Conservation (phyloP, 805 yeast species). For the Candida corydali region DNA sequence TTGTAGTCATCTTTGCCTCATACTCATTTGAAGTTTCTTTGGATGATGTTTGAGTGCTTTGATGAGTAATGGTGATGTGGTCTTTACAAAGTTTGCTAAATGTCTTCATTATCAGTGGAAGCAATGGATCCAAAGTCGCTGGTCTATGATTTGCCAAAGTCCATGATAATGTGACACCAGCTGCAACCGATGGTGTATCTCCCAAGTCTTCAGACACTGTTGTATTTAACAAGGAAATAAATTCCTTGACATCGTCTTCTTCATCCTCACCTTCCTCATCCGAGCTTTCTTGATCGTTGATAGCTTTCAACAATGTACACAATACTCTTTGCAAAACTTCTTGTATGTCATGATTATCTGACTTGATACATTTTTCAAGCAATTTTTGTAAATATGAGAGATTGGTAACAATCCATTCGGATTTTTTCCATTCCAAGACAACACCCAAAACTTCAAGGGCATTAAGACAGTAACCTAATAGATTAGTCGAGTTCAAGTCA, state of each 20-base stretch:
- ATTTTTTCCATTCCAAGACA: slow-evolving; percentile 70
- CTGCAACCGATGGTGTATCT: slow-evolving; percentile 73
- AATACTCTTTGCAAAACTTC: slow-evolving; percentile 76
- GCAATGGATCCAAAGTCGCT: slow-evolving; percentile 63
- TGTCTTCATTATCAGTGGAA: slow-evolving; percentile 78
- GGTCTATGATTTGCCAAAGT: slow-evolving; percentile 76
- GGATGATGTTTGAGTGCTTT: slow-evolving; percentile 34
- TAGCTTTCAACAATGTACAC: slow-evolving; percentile 62
- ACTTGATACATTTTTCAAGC: slow-evolving; percentile 74
- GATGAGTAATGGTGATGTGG: slow-evolving; percentile 64
- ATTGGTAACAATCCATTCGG: slow-evolving; percentile 76
- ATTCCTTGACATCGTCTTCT: slow-evolving; percentile 59
- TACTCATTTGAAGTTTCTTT: slow-evolving; percentile 44
- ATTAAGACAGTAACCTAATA: slow-evolving; percentile 78
- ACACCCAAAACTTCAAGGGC: slow-evolving; percentile 87
- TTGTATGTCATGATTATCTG: slow-evolving; percentile 84
- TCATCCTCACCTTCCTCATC: slow-evolving; percentile 51
- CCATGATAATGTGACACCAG: slow-evolving; percentile 82
- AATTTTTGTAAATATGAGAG: slow-evolving; percentile 65
- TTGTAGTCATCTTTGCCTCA: slow-evolving; percentile 79
- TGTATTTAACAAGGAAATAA: slow-evolving; percentile 55
- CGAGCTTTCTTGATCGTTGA: slow-evolving; percentile 39
- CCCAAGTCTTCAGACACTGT: slow-evolving; percentile 78
- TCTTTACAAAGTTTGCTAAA: slow-evolving; percentile 88
- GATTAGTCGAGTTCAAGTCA: slow-evolving; percentile 65